Conservation (phyloP, 768 basidiomycete genomes). For the Leccinum barrowsii region DNA sequence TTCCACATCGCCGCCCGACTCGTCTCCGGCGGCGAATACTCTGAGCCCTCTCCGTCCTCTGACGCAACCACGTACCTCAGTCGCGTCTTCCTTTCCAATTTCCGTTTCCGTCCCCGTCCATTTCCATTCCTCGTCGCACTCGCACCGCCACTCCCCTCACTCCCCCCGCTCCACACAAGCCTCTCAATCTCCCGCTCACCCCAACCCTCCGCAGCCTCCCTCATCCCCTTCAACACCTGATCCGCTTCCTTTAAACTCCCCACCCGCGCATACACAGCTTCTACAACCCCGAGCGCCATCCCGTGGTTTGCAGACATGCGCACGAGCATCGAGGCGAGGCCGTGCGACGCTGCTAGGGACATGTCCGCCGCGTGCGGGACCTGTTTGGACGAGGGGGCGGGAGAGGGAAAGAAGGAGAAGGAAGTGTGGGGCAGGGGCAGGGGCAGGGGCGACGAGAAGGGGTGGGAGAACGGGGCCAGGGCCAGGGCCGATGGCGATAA, state of each 20-base stretch:
- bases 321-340: constrained; percentile 31
- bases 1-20: constrained; percentile 29
- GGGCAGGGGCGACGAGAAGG: neutral
- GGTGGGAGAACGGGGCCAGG: neutral
- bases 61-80: constrained; percentile 13
- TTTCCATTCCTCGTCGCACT: neutral
- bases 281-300: constrained; percentile 39
- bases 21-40: constrained; percentile 29
- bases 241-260: constrained; percentile 39
- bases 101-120: neutral
- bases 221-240: constrained; percentile 36
- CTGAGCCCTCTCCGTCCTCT: constrained; percentile 13
- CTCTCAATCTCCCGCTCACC: constrained; percentile 17
- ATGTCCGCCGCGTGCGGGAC: constrained; percentile 14
- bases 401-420: neutral
- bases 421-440: neutral
- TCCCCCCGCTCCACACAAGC: neutral
- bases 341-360: constrained; percentile 19
- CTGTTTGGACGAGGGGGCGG: neutral
- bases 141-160: too few species aligned
- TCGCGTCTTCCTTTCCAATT: neutral
- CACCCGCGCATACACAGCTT: constrained; percentile 33
- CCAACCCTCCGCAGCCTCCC: constrained; percentile 33
- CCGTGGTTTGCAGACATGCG: constrained; percentile 46
- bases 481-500: neutral